Conservation (phyloP, 2,329 filamentous ascomycete genomes). For the Pestalotiopsis sp. region DNA sequence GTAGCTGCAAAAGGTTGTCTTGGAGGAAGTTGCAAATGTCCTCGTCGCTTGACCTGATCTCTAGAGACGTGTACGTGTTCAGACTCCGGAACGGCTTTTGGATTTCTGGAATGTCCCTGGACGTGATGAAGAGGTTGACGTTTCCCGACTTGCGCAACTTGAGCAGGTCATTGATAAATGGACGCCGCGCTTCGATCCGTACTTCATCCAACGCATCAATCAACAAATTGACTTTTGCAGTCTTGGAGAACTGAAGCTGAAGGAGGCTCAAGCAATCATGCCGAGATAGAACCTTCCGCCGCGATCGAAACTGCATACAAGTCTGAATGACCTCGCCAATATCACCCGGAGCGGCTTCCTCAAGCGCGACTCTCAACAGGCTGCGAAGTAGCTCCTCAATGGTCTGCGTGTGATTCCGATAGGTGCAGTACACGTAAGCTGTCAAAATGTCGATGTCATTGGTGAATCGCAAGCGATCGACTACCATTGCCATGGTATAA, state of each 20-base stretch:
- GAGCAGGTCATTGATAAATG: background rate
- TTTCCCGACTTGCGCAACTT: background rate
- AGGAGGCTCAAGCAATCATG: background rate
- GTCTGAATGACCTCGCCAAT: background rate
- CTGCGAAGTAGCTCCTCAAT: background rate
- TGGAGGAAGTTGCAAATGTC: background rate
- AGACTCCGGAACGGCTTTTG: background rate
- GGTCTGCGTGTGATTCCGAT: constrained; percentile 39
- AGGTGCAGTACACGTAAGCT: constrained; percentile 44
- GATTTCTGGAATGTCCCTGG: background rate
- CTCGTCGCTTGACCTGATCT: background rate
- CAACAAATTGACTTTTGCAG: background rate
- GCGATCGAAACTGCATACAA: background rate
- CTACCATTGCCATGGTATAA: constrained; percentile 33
- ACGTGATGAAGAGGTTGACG: background rate
- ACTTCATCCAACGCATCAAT: background rate
- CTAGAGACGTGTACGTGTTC: background rate
- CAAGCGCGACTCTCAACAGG: background rate
- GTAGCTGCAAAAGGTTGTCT: background rate
- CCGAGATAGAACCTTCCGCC: background rate
- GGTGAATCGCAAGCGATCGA: constrained; percentile 37
- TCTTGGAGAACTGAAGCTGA: background rate
- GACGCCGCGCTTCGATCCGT: background rate
- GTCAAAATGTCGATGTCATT: constrained; percentile 22
- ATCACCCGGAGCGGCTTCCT: background rate